Conservation (phyloP, 495 filamentous ascomycete species). For the Umbilicaria muhlenbergii region DNA sequence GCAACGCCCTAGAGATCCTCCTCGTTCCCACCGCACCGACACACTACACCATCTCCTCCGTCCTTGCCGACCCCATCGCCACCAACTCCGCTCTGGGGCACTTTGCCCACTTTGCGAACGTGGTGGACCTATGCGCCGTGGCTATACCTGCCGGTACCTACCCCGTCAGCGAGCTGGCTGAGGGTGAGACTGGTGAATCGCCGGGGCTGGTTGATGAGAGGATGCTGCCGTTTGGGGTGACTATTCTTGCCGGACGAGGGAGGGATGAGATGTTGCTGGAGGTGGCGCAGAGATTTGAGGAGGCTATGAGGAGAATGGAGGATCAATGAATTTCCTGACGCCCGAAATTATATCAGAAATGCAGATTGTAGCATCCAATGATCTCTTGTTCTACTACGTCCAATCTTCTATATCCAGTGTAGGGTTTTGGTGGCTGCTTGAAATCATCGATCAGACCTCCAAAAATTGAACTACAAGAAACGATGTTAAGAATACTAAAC, state of each 20-base stretch:
- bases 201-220: constrained; percentile 11
- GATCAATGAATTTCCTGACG: no score
- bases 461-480: no score
- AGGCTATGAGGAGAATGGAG: constrained; percentile 5
- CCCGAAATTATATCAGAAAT: no score
- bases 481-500: no score
- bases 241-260: constrained; percentile 38
- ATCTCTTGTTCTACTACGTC: no score
- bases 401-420: no score
- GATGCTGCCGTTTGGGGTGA: constrained; percentile 46
- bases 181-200: constrained; percentile 4
- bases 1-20: constrained; percentile 34
- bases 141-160: constrained; percentile 40
- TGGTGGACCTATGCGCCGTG: constrained; percentile 46
- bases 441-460: no score
- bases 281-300: constrained; percentile 37
- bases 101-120: constrained; percentile 50
- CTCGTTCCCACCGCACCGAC: constrained; percentile 45
- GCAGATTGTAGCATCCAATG: no score
- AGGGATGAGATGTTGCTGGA: constrained; percentile 40
- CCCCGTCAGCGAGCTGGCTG: constrained; percentile 11
- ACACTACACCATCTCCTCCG: constrained; percentile 41
- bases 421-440: no score
- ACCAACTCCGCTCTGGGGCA: constrained; percentile 40
- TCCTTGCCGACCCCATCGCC: constrained; percentile 36